Conservation (phyloP, 1,284 basidiomycete genomes). For the Pyrrhoderma noxium region DNA sequence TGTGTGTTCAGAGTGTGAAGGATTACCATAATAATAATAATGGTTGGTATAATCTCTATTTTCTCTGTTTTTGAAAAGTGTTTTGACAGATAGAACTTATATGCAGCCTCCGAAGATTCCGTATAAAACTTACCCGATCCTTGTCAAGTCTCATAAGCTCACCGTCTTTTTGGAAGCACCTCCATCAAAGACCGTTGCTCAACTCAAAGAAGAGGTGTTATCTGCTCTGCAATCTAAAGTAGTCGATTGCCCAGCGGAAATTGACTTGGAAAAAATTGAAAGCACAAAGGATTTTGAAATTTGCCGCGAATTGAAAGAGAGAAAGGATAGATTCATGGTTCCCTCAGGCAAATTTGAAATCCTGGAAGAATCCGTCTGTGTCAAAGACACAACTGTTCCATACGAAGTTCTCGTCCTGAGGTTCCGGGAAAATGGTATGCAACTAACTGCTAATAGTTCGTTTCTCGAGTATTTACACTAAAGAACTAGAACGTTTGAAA, state of each 20-base stretch:
- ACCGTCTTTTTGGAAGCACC: conserved; percentile 52
- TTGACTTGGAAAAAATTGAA: too few relatives aligned
- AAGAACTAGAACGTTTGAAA: conserved; percentile 30
- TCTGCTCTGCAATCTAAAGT: conserved; percentile 50
- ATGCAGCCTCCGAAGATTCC: conserved; percentile 6
- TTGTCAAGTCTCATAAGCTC: conserved; percentile 63
- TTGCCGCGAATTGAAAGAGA: conserved; percentile 44
- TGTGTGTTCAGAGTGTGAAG: too few relatives aligned
- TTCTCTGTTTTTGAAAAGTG: too few relatives aligned
- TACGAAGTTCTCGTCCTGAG: conserved; percentile 64
- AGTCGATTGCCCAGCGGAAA: conserved; percentile 34
- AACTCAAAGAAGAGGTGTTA: conserved; percentile 54
- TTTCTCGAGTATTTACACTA: conserved; percentile 1
- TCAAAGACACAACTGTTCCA: conserved; percentile 46
- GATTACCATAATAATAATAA: too few relatives aligned
- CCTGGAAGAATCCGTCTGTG: conserved; percentile 34
- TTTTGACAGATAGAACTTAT: too few relatives aligned
- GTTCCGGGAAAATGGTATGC: conserved; percentile 55
- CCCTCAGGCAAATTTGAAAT: conserved; percentile 44
- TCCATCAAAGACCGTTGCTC: conserved; percentile 45
- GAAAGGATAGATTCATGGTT: conserved; percentile 29
- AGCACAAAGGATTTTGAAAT: conserved; percentile 61
- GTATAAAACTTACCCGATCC: conserved; percentile 51
- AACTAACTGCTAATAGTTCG: conserved; percentile 4
- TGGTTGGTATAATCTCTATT: too few relatives aligned